Conservation (phyloP, 176 grass and related monocot species). For the Oryza longistaminata region DNA sequence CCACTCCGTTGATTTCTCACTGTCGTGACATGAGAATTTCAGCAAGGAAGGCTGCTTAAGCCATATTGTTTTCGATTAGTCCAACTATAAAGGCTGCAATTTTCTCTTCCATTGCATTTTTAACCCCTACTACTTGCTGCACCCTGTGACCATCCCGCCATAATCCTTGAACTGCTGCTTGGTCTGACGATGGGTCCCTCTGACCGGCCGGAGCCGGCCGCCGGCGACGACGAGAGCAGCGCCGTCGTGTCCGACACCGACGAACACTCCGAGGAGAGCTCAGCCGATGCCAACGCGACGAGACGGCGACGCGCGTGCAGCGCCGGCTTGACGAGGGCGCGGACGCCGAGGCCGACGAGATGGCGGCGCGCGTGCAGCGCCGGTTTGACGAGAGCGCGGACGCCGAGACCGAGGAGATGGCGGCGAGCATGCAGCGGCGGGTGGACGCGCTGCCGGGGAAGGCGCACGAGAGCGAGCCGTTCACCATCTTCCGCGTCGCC, state of each 20-base stretch:
- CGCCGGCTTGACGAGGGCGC: background rate
- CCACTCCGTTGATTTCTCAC: background rate
- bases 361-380: conserved; percentile 26
- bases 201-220: background rate
- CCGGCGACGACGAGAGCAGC: background rate
- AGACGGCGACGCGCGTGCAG: background rate
- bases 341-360: conserved; percentile 30
- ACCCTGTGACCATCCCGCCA: background rate
- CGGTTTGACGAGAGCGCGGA: conserved; percentile 24
- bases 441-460: conserved; percentile 37
- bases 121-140: background rate
- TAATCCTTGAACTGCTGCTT: background rate
- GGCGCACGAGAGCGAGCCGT: conserved; percentile 46
- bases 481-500: conserved; percentile 55
- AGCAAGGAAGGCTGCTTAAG: too few relatives aligned
- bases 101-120: background rate
- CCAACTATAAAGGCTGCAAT: background rate
- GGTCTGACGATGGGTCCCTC: background rate
- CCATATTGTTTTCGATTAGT: background rate
- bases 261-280: background rate
- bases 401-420: conserved; percentile 38
- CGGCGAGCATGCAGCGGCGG: conserved; percentile 5
- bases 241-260: background rate
- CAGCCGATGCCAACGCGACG: background rate
- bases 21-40: background rate